A percentile compares a stretch with the other conserved stretches of the same genome.
Conservation (phyloP, 306 rosid genomes). For the Cucurbita moschata region DNA sequence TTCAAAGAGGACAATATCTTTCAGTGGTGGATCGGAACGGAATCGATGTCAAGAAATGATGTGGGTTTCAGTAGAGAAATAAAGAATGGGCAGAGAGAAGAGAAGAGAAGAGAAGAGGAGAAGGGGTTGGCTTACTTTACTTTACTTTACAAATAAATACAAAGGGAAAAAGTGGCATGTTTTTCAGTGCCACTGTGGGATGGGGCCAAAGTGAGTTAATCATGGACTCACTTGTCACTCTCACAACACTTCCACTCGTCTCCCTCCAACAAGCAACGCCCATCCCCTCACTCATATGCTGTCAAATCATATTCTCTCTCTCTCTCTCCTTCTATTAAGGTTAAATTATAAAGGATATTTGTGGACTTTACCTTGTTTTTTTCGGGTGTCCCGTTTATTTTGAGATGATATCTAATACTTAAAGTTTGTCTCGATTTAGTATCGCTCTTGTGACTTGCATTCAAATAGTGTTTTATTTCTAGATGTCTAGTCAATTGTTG, state of each 20-base stretch:
- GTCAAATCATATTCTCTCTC: background rate
- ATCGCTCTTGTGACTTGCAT: no score
- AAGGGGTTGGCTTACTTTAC: constrained; percentile 3
- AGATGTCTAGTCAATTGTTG: no score
- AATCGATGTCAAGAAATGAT: constrained; percentile 4
- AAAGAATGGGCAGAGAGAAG: constrained; percentile 19
- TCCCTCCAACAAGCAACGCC: background rate
- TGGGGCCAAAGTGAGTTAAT: constrained; percentile 21
- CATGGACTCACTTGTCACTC: constrained; percentile 56
- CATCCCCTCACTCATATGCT: background rate
- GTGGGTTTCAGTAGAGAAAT: constrained; percentile 8
- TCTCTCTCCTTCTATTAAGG: no score
- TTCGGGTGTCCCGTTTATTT: no score
- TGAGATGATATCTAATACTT: no score
- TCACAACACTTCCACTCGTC: constrained; percentile 23
- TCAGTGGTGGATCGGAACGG: no score
- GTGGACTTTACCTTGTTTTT: no score
- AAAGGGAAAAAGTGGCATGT: constrained; percentile 42
- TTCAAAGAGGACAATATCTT: no score
- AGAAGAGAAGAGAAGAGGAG: background rate
- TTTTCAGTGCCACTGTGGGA: constrained; percentile 75
- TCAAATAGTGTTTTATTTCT: no score
- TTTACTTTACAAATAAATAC: constrained; percentile 32
- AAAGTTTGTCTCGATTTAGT: no score
- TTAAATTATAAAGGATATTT: no score